A percentile compares a stretch with the other conserved stretches of the same genome.
Evolutionary conservation across 78 protist species (phyloP).

Genomic region (Speleostelium caveatum): DNA sequence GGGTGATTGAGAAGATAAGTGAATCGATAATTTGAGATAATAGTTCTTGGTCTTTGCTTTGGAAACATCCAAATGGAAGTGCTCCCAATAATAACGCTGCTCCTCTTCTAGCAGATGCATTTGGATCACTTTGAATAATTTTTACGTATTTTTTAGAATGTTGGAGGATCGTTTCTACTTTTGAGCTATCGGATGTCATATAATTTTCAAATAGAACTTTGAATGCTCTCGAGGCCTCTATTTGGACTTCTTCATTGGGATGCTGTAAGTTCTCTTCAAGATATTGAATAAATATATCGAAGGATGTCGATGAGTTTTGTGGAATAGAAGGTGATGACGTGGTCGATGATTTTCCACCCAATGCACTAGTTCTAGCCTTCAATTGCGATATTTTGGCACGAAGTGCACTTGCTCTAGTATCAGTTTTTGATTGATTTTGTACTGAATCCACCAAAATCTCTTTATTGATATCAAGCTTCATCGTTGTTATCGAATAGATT

Average conservation of each 20-base stretch:
- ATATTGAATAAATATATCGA: slow-evolving; percentile 18
- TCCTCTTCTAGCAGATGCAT: slow-evolving; percentile 76
- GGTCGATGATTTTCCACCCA: background rate
- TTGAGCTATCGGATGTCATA: slow-evolving; percentile 1
- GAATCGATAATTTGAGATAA: slow-evolving; percentile 17
- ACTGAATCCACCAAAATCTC: background rate
- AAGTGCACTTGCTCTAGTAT: slow-evolving; percentile 5
- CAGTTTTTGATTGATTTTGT: background rate
- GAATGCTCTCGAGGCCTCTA: slow-evolving; percentile 64
- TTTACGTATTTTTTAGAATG: background rate
- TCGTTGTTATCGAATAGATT: slow-evolving; percentile 70
- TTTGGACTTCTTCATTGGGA: slow-evolving; percentile 74
- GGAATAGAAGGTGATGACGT: background rate
- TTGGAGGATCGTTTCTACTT: background rate
- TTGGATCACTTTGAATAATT: slow-evolving; percentile 26
- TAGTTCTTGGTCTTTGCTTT: background rate
- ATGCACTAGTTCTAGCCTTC: slow-evolving; percentile 18
- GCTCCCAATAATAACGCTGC: slow-evolving; percentile 56
- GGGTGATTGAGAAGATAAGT: slow-evolving; percentile 19
- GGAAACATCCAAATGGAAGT: slow-evolving; percentile 25
- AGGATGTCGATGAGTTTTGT: background rate
- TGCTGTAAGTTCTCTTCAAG: slow-evolving; percentile 73
- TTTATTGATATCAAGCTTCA: background rate
- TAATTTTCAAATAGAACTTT: slow-evolving; percentile 50
- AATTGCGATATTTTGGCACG: slow-evolving; percentile 50